Percentiles rank a stretch among this genome's conserved stretches.
Evolutionary conservation across 2,329 filamentous ascomycete species (phyloP).

Genomic region (Dryadomyces quercivorus): DNA sequence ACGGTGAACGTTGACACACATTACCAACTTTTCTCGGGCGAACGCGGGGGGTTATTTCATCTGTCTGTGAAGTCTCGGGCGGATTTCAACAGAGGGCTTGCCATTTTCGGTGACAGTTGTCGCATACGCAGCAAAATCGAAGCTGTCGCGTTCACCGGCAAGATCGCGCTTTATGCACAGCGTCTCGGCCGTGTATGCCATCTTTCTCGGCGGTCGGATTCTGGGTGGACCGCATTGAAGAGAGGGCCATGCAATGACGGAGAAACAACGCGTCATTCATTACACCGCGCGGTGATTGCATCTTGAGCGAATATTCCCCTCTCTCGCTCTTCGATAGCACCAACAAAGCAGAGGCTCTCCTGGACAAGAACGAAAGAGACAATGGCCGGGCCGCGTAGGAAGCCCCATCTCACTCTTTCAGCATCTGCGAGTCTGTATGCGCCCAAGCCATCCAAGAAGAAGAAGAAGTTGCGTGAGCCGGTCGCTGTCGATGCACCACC

Average conservation of each 20-base stretch:
- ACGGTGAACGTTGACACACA: background rate
- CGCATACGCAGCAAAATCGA: background rate
- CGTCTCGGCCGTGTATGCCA: background rate
- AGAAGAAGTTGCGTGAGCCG: background rate
- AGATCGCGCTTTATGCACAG: background rate
- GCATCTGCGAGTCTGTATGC: background rate
- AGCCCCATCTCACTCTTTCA: background rate
- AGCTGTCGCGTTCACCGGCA: background rate
- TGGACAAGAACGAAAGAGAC: background rate
- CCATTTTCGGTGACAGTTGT: background rate
- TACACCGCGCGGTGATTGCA: background rate
- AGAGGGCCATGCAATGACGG: background rate
- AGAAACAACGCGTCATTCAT: background rate
- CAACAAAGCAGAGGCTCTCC: background rate
- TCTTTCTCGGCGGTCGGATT: background rate
- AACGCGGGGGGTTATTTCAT: background rate
- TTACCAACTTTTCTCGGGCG: background rate
- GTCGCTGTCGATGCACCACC: conserved; percentile 10
- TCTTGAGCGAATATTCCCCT: background rate
- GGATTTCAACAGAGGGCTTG: background rate
- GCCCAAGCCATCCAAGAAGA: background rate
- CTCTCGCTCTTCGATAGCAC: background rate
- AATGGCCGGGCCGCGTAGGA: background rate
- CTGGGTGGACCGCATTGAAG: background rate
- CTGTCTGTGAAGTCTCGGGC: background rate